phyloP scores from a whole-genome alignment of 2,329 filamentous ascomycete species.

The Leptographium radiaticola region DNA sequence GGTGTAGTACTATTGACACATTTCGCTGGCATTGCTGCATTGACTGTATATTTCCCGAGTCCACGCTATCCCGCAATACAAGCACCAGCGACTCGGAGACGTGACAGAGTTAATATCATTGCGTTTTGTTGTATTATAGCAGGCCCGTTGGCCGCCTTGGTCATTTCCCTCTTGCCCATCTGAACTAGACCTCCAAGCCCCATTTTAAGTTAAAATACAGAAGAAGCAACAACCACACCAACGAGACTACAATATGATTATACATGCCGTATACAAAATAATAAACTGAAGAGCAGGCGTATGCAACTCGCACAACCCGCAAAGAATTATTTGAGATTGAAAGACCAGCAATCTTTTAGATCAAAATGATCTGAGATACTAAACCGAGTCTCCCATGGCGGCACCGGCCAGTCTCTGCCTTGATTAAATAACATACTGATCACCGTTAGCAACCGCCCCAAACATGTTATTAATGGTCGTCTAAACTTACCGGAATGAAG shows the following conservation, averaged over 20 bases:
- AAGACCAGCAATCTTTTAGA: not conserved
- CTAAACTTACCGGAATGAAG: constrained; percentile 32
- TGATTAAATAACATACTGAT: constrained; percentile 1
- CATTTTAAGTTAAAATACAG: not conserved
- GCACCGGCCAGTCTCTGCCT: not conserved
- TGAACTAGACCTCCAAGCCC: not conserved
- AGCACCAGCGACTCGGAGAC: not conserved
- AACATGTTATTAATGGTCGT: not conserved
- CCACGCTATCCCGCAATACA: not conserved
- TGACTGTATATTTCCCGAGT: not conserved
- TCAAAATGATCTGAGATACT: not conserved
- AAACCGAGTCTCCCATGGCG: not conserved
- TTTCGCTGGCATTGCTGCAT: constrained; percentile 17
- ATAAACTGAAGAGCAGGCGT: not conserved
- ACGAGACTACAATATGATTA: not conserved
- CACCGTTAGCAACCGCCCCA: not conserved
- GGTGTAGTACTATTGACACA: constrained; percentile 39
- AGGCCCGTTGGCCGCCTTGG: not conserved
- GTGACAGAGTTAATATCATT: not conserved
- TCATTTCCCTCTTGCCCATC: not conserved
- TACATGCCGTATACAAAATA: not conserved
- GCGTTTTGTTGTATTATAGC: not conserved
- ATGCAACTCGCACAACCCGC: not conserved
- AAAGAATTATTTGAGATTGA: not conserved
- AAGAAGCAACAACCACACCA: not conserved